Conservation (phyloP, 331 rosid genomes). For the Rhamnella rubrinervis region DNA sequence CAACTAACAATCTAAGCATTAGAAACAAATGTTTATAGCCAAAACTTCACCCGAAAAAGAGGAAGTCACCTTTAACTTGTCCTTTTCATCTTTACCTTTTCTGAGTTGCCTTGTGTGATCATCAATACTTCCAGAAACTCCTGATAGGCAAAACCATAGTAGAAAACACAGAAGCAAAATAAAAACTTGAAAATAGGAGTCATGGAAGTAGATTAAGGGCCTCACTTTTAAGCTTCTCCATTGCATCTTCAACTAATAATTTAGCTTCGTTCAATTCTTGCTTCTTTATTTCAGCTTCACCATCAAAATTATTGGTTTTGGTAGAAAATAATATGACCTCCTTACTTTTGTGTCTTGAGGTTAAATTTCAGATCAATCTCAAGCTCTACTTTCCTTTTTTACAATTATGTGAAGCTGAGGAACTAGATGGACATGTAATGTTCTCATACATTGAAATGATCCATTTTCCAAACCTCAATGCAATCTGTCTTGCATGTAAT, state of each 20-base stretch:
- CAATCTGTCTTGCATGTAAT: conserved; percentile 88
- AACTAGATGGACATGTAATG: conserved; percentile 5
- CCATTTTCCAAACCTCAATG: conserved; percentile 52
- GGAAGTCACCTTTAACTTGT: conserved; percentile 75
- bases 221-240: conserved; percentile 74
- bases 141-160: conserved; percentile 49
- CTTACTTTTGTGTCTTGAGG: conserved; percentile 91
- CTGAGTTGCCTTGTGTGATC: conserved; percentile 54
- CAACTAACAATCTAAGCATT: conserved; percentile 28
- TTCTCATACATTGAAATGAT: conserved; percentile 10
- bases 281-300: conserved; percentile 62
- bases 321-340: conserved; percentile 71
- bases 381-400: conserved; percentile 77
- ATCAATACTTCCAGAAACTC: conserved; percentile 62
- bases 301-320: conserved; percentile 54
- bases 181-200: conserved; percentile 20
- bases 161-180: conserved; percentile 24
- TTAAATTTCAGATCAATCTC: conserved; percentile 86
- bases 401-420: conserved; percentile 26
- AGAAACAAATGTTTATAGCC: conserved; percentile 23
- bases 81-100: conserved; percentile 71
- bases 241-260: conserved; percentile 68
- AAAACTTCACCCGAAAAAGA: conserved; percentile 25
- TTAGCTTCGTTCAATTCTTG: conserved; percentile 77
- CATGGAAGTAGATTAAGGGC: conserved; percentile 17